These are phyloP conservation scores for Marsdenia floribunda DNA, from an alignment of 257 asterid genomes.

Conservation along the genomic window DNA sequence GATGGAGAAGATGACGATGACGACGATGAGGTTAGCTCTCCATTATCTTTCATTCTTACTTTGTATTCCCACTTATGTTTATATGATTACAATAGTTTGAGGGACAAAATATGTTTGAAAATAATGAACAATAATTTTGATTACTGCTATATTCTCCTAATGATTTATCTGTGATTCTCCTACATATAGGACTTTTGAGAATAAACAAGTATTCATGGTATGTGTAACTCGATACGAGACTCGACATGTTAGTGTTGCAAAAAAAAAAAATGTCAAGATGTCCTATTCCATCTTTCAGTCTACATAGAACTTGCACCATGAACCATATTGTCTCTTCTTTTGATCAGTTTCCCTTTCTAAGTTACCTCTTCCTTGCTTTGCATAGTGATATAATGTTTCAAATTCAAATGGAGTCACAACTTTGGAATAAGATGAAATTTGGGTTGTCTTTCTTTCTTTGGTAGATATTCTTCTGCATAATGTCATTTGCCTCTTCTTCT, in stretches of 20 bases:
- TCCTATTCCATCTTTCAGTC: not conserved
- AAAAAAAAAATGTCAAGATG: not conserved
- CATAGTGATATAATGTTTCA: not conserved
- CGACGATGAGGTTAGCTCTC: constrained; percentile 45
- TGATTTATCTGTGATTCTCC: not conserved
- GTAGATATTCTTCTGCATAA: not conserved
- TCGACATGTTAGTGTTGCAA: not conserved
- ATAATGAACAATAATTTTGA: not conserved
- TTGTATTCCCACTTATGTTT: not conserved
- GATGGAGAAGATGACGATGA: constrained; percentile 66
- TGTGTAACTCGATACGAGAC: not conserved
- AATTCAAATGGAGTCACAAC: not conserved
- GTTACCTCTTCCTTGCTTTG: not conserved
- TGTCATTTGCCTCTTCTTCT: not conserved
- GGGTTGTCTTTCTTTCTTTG: not conserved
- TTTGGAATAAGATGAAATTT: not conserved
- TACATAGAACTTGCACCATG: not conserved
- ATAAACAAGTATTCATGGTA: not conserved
- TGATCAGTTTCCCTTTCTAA: not conserved
- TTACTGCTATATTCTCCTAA: not conserved
- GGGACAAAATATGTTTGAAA: too few relatives aligned
- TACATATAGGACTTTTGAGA: not conserved
- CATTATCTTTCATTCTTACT: not conserved
- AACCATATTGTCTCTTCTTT: not conserved
- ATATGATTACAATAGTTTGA: not conserved